A percentile compares a stretch with the other conserved stretches of the same genome.
phyloP scores from a whole-genome alignment of 495 filamentous ascomycete species.

The Pyrenula aspistea region DNA sequence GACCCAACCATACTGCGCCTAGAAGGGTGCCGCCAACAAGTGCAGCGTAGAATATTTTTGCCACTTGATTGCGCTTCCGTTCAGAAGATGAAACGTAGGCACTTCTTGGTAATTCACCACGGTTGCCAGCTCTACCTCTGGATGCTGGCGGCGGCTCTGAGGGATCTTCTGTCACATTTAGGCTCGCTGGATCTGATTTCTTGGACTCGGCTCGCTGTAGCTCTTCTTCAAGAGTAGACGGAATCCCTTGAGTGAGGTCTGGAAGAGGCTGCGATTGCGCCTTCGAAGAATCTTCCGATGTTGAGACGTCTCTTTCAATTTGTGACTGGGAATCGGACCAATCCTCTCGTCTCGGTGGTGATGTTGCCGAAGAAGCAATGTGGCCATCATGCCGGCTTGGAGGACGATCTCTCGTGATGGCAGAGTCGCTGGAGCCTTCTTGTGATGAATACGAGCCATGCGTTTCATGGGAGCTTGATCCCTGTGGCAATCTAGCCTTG shows the following conservation, averaged over 20 bases:
- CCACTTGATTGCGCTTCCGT: slow-evolving; percentile 57
- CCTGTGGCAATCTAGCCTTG: too few species aligned
- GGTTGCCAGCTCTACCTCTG: slow-evolving; percentile 29
- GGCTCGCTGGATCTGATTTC: slow-evolving; percentile 18
- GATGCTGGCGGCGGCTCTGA: slow-evolving; percentile 33
- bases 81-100: slow-evolving; percentile 88
- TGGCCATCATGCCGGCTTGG: not conserved
- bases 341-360: not conserved
- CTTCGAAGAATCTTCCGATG: not conserved
- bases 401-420: not conserved
- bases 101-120: slow-evolving; percentile 60
- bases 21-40: slow-evolving; percentile 32
- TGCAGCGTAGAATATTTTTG: slow-evolving; percentile 52
- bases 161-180: slow-evolving; percentile 50
- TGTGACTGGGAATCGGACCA: not conserved
- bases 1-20: slow-evolving; percentile 51
- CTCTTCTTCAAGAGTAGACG: slow-evolving; percentile 66
- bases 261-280: slow-evolving; percentile 47
- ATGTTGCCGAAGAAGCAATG: not conserved
- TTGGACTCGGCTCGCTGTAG: slow-evolving; percentile 46
- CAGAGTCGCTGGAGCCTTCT: not conserved
- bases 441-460: not conserved
- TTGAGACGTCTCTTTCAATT: not conserved
- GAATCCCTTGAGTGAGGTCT: slow-evolving; percentile 83
- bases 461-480: too few species aligned